phyloP scores from a whole-genome alignment of 2,329 filamentous ascomycete species.

The Stromatinia cepivora region DNA sequence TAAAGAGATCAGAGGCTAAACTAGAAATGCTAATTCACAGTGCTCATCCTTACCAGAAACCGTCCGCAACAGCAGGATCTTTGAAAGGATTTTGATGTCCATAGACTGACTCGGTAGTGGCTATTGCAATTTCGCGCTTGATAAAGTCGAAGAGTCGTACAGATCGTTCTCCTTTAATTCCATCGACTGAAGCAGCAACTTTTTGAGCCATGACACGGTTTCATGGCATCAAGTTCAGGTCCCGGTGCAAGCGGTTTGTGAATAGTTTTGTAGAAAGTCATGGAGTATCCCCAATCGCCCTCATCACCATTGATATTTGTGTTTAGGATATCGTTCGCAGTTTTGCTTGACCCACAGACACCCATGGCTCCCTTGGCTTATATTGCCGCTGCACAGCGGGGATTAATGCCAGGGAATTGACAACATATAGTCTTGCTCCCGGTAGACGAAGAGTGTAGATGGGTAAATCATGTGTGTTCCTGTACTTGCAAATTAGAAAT shows the following conservation, averaged over 20 bases:
- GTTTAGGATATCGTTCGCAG: conserved; percentile 39
- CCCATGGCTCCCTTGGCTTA: conserved; percentile 31
- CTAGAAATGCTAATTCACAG: background rate
- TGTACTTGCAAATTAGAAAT: conserved; percentile 9
- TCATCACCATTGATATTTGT: conserved; percentile 43
- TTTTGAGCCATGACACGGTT: conserved; percentile 42
- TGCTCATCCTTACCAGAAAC: conserved; percentile 3
- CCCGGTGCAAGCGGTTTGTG: conserved; percentile 41
- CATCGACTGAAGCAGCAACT: conserved; percentile 30
- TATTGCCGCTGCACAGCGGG: conserved; percentile 44
- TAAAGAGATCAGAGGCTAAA: background rate
- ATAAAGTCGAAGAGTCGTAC: conserved; percentile 29
- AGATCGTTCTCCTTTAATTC: conserved; percentile 34
- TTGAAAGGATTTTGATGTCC: conserved; percentile 3
- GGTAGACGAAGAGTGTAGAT: conserved; percentile 47
- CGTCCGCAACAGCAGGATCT: background rate
- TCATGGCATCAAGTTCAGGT: conserved; percentile 42
- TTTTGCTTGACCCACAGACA: conserved; percentile 31
- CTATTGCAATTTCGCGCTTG: background rate
- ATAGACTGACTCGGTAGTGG: background rate
- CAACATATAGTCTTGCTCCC: conserved; percentile 46
- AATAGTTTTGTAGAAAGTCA: conserved; percentile 43
- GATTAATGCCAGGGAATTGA: conserved; percentile 44
- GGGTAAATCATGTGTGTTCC: conserved; percentile 31
- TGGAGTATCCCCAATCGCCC: conserved; percentile 34